Evolutionary conservation across 2,329 filamentous ascomycete genomes (phyloP).

Genomic region (Cladosporium sp.): DNA sequence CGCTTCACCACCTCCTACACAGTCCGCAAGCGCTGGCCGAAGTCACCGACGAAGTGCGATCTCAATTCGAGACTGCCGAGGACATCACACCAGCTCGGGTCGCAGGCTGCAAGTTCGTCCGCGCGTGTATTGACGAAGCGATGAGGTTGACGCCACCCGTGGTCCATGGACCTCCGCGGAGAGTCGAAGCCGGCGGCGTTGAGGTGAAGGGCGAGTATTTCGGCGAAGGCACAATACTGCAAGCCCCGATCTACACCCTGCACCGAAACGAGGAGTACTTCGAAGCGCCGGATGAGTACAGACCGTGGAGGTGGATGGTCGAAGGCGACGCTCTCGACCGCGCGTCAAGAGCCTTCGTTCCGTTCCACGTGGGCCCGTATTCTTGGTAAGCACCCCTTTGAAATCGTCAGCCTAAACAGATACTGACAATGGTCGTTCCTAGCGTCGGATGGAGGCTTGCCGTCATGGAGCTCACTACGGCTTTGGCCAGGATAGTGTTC

Average conservation of each 20-base stretch:
- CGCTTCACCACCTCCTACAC: constrained; percentile 27
- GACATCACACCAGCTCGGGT: constrained; percentile 32
- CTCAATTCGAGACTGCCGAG: constrained; percentile 24
- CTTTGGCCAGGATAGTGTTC: not conserved
- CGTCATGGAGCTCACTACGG: not conserved
- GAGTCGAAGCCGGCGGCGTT: constrained; percentile 21
- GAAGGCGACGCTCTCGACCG: constrained; percentile 1
- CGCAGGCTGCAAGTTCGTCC: constrained; percentile 30
- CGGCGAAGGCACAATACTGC: constrained; percentile 16
- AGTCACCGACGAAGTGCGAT: constrained; percentile 32
- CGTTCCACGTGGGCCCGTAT: not conserved
- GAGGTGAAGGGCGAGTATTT: constrained; percentile 21
- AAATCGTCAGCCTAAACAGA: not conserved
- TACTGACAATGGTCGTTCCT: not conserved
- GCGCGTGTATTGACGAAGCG: constrained; percentile 31
- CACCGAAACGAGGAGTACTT: constrained; percentile 10
- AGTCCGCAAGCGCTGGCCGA: constrained; percentile 26
- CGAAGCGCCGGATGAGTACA: constrained; percentile 22
- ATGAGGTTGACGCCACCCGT: constrained; percentile 34
- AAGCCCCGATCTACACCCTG: not conserved
- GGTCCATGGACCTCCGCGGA: constrained; percentile 23
- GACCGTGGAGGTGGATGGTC: constrained; percentile 28
- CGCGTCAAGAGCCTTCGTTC: not conserved
- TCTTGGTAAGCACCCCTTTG: not conserved
- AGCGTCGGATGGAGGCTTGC: not conserved